These are phyloP conservation scores for Soucietia sequanensis DNA, from an alignment of 805 yeast genomes.

Conservation along the genomic window DNA sequence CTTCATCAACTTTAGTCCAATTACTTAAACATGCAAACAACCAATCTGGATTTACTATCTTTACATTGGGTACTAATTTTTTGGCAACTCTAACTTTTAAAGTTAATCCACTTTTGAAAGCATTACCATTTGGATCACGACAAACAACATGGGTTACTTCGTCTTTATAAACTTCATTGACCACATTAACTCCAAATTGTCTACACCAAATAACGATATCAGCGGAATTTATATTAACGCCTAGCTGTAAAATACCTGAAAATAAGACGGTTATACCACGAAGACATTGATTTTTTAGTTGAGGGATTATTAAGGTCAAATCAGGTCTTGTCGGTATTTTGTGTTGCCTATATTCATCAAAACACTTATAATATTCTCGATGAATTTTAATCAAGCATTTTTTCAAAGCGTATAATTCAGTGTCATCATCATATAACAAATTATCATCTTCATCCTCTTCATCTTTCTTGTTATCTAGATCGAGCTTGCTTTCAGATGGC, in stretches of 20 bases:
- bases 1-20: conserved; percentile 73
- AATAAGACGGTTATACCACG: conserved; percentile 69
- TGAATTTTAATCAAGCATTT: conserved; percentile 66
- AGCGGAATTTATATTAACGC: conserved; percentile 65
- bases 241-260: conserved; percentile 89
- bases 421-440: conserved; percentile 75
- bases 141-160: conserved; percentile 89
- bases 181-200: conserved; percentile 87
- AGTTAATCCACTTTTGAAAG: conserved; percentile 47
- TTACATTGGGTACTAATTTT: conserved; percentile 55
- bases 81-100: conserved; percentile 81
- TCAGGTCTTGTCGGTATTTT: conserved; percentile 43
- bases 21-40: conserved; percentile 76
- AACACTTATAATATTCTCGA: conserved; percentile 52
- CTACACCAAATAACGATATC: conserved; percentile 91
- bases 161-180: conserved; percentile 58
- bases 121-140: conserved; percentile 53
- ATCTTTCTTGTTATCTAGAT: conserved; percentile 11
- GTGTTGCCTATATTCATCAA: conserved; percentile 11
- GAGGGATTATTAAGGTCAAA: conserved; percentile 68
- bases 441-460: conserved; percentile 43
- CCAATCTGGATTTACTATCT: conserved; percentile 93
- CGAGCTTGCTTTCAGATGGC: conserved; percentile 17
- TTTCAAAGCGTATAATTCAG: conserved; percentile 65
- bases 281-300: conserved; percentile 68